Evolutionary conservation across 1,284 basidiomycete species (phyloP).

Genomic region (Sanguinoderma infundibulare): DNA sequence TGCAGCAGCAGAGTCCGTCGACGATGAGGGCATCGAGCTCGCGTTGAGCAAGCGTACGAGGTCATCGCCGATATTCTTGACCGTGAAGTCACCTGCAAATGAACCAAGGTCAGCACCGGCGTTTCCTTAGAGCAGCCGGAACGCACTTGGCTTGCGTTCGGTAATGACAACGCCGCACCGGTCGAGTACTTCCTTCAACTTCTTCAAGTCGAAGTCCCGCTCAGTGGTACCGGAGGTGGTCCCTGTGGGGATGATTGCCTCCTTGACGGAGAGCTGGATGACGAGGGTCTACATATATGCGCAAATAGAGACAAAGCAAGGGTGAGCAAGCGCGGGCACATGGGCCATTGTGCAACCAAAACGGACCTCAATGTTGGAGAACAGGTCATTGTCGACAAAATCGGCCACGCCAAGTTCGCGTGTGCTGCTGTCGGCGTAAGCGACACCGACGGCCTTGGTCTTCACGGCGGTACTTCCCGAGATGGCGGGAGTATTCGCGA

Average conservation of each 20-base stretch:
- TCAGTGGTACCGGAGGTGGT: slow-evolving; percentile 71
- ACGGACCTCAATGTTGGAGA: slow-evolving; percentile 91
- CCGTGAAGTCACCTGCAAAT: slow-evolving; percentile 77
- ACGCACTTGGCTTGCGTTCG: slow-evolving; percentile 82
- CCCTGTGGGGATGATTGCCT: slow-evolving; percentile 80
- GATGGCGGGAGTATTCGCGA: slow-evolving; percentile 60
- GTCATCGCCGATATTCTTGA: slow-evolving; percentile 86
- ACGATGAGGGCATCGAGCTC: slow-evolving; percentile 42
- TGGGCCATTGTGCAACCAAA: neutral
- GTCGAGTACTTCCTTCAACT: slow-evolving; percentile 85
- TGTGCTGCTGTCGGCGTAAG: slow-evolving; percentile 79
- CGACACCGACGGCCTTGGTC: slow-evolving; percentile 68
- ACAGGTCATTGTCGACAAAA: slow-evolving; percentile 94
- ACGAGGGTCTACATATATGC: slow-evolving; percentile 73
- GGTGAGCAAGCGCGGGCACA: neutral
- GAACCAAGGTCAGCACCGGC: neutral
- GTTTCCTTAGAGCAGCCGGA: neutral
- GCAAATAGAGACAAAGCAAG: neutral
- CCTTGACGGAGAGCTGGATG: slow-evolving; percentile 97
- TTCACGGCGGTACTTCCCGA: slow-evolving; percentile 52
- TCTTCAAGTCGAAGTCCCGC: slow-evolving; percentile 86
- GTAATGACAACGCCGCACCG: slow-evolving; percentile 92
- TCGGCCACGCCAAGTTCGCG: slow-evolving; percentile 82
- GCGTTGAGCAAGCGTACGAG: slow-evolving; percentile 75
- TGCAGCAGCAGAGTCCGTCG: slow-evolving; percentile 50